phyloP scores from a whole-genome alignment of 164 flowering plant species.

The Aristolochia fimbriata region DNA sequence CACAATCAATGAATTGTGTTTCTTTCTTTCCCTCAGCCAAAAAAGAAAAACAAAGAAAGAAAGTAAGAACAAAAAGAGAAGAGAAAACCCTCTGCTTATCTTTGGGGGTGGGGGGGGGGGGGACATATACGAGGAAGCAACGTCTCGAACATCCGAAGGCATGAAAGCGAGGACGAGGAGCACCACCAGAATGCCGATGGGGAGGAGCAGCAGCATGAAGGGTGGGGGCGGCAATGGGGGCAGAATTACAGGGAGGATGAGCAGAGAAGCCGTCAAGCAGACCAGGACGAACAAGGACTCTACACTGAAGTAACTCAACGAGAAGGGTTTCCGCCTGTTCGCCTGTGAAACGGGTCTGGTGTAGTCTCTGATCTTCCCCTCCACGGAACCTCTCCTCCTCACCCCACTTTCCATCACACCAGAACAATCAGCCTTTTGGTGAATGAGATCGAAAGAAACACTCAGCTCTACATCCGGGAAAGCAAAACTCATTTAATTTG shows the following conservation, averaged over 20 bases:
- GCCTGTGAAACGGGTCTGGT: constrained; percentile 20
- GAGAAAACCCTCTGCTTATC: no score
- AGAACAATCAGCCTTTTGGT: constrained; percentile 9
- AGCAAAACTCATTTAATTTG: constrained; percentile 18
- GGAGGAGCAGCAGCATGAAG: constrained; percentile 65
- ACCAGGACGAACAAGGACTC: constrained; percentile 51
- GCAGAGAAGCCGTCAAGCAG: constrained; percentile 54
- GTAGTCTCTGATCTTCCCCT: constrained; percentile 12
- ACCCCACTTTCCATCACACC: constrained; percentile 23
- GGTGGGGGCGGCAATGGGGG: constrained; percentile 98
- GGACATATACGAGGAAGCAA: constrained; percentile 38
- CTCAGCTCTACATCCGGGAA: constrained; percentile 9
- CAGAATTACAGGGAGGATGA: constrained; percentile 65
- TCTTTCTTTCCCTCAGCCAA: no score
- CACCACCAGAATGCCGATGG: constrained; percentile 51
- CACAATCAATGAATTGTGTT: not conserved
- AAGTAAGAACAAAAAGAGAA: no score
- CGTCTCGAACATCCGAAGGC: constrained; percentile 47
- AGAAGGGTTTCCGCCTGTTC: constrained; percentile 16
- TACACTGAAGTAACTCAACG: constrained; percentile 45
- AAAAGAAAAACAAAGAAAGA: no score
- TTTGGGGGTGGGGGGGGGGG: no score
- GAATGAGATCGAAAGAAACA: constrained; percentile 9
- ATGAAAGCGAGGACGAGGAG: constrained; percentile 65
- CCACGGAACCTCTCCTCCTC: constrained; percentile 7